Conservation (phyloP, 1,284 basidiomycete species). For the Ceraceosorus guamensis region DNA sequence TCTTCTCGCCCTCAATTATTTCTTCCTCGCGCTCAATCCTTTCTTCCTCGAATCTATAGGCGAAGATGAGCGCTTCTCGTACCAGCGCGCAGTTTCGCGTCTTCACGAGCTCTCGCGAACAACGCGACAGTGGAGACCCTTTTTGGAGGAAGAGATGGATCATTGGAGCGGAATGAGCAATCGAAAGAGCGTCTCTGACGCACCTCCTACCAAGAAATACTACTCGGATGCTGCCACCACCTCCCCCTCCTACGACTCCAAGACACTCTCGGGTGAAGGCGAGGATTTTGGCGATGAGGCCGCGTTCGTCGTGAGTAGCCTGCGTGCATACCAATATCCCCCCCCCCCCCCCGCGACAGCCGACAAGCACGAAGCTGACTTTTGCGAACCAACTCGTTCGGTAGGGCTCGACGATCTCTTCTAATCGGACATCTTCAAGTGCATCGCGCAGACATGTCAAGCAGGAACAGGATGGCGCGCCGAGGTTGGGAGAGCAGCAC, state of each 20-base stretch:
- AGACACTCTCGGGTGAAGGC: constrained; percentile 1
- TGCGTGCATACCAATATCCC: background rate
- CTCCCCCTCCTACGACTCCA: constrained; percentile 8
- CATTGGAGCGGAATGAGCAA: constrained; percentile 17
- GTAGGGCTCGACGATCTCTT: background rate
- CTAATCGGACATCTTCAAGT: too few relatives aligned
- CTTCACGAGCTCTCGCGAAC: constrained; percentile 58
- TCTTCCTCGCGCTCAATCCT: too few relatives aligned
- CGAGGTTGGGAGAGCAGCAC: constrained; percentile 25
- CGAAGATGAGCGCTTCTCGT: constrained; percentile 64
- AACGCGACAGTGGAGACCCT: constrained; percentile 26
- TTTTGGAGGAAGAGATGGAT: constrained; percentile 21
- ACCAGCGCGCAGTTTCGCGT: constrained; percentile 63
- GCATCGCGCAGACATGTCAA: too few relatives aligned
- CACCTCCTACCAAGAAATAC: constrained; percentile 14
- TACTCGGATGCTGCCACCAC: background rate
- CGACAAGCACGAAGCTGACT: background rate
- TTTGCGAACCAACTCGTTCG: constrained; percentile 5
- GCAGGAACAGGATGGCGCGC: constrained; percentile 19
- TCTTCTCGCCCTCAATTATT: too few relatives aligned
- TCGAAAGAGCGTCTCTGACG: background rate
- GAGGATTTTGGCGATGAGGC: constrained; percentile 26
- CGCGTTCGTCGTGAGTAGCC: background rate
- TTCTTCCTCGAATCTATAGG: too few relatives aligned
- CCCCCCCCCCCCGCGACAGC: background rate